Conservation (phyloP, 257 asterid genomes). For the Solanum corneliomulleri region DNA sequence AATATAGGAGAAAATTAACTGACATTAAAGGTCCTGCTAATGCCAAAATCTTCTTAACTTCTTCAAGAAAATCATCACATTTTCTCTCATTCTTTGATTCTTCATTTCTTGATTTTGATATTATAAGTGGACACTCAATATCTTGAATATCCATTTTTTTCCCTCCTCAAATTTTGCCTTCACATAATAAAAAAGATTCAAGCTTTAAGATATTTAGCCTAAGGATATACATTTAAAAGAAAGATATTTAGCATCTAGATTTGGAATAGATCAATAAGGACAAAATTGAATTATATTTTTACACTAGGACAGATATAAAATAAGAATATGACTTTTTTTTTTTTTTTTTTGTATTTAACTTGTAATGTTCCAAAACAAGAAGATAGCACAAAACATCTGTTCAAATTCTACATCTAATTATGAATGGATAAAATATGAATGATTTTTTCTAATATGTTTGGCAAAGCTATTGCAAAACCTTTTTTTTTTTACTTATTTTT, state of each 20-base stretch:
- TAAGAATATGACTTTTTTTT: not conserved
- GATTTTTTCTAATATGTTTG: not conserved
- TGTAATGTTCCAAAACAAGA: not conserved
- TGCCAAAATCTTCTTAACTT: constrained; percentile 4
- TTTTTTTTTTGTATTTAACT: not conserved
- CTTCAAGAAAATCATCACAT: not conserved
- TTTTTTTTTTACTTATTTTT: not conserved
- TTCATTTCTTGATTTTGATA: not conserved
- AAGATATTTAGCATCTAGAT: not conserved
- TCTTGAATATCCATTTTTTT: not conserved
- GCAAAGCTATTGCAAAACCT: no score
- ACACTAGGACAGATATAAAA: not conserved
- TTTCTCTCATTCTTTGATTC: not conserved
- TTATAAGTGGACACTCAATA: not conserved
- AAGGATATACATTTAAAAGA: not conserved
- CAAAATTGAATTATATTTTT: not conserved
- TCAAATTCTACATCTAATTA: not conserved
- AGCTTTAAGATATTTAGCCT: not conserved
- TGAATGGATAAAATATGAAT: not conserved
- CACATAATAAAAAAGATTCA: not conserved
- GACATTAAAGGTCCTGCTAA: constrained; percentile 11
- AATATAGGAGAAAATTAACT: not conserved
- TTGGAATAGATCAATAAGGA: not conserved
- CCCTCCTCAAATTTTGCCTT: not conserved
- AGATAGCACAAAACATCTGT: not conserved